Evolutionary conservation across 148 eudicot genomes (phyloP).

Genomic region (Nyssa sinensis): DNA sequence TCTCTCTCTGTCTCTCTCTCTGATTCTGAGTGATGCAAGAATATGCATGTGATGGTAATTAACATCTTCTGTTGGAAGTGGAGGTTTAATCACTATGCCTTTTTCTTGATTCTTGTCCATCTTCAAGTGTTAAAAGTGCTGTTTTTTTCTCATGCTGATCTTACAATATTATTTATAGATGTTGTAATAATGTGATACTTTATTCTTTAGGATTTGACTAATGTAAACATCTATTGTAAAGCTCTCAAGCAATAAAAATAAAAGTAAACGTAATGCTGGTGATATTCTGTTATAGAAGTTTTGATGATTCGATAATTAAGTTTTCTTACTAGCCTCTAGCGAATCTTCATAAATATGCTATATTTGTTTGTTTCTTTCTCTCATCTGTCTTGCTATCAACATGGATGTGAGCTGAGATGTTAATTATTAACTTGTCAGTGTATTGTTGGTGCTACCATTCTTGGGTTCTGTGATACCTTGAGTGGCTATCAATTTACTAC

Average conservation of each 20-base stretch:
- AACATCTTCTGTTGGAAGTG: not conserved
- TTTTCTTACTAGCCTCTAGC: slow-evolving; percentile 1
- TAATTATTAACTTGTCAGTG: slow-evolving; percentile 46
- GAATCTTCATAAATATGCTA: not conserved
- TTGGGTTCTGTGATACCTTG: slow-evolving; percentile 30
- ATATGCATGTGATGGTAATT: not conserved
- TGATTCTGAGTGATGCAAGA: not conserved
- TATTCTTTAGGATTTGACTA: no score
- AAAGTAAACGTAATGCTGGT: not conserved
- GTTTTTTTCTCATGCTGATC: not conserved
- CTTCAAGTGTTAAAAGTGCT: not conserved
- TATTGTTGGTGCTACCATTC: slow-evolving; percentile 56
- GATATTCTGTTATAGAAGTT: not conserved
- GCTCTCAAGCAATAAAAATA: not conserved
- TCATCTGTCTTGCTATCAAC: not conserved
- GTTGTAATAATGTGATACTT: no score
- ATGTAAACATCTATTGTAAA: not conserved
- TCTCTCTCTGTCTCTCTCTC: no score
- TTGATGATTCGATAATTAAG: not conserved
- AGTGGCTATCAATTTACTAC: slow-evolving; percentile 26
- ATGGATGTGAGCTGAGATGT: not conserved
- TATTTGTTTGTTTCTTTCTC: not conserved
- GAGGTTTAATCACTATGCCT: not conserved
- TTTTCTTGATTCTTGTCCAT: not conserved
- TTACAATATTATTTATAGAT: not conserved